Percentiles rank a stretch among this genome's conserved stretches.
These are phyloP conservation scores for Teunomyces cretensis DNA, from an alignment of 805 yeast genomes.

Conservation along the genomic window DNA sequence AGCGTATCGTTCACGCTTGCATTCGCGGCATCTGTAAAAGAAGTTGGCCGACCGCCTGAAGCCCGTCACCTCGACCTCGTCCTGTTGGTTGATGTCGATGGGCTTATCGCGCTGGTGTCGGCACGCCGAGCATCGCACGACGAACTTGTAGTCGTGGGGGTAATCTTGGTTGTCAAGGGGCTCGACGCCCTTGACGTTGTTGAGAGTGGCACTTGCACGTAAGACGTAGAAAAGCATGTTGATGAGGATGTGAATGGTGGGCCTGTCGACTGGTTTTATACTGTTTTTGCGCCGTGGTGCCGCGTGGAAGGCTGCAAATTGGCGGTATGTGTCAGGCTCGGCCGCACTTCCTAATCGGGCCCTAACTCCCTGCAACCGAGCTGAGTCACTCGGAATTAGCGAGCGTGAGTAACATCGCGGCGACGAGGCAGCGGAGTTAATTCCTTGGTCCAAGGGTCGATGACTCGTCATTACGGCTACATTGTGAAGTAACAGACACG, in stretches of 20 bases:
- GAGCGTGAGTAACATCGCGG: not conserved
- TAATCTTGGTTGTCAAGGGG: constrained; percentile 7
- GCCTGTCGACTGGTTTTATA: not conserved
- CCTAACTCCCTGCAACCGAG: not conserved
- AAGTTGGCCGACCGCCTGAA: constrained; percentile 5
- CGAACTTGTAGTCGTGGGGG: constrained; percentile 8
- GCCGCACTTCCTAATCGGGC: not conserved
- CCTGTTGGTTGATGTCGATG: constrained; percentile 5
- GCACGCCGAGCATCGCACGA: constrained; percentile 6
- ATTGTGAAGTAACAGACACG: too few relatives aligned
- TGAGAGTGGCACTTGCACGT: constrained; percentile 5
- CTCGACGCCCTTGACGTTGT: constrained; percentile 6
- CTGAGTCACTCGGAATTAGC: not conserved
- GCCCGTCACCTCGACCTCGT: constrained; percentile 1
- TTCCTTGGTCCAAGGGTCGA: too few relatives aligned
- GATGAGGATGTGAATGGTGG: not conserved
- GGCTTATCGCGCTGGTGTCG: constrained; percentile 3
- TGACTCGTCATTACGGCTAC: too few relatives aligned
- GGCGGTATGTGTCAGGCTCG: not conserved
- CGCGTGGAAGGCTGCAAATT: constrained; percentile 2
- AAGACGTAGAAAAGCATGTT: constrained; percentile 4
- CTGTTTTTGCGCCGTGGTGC: too few relatives aligned
- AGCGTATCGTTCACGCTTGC: constrained; percentile 8
- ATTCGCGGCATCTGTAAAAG: constrained; percentile 6
- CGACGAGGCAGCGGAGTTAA: not conserved